Conservation (phyloP, 2,329 filamentous ascomycete genomes). For the Monosporascus sp. region DNA sequence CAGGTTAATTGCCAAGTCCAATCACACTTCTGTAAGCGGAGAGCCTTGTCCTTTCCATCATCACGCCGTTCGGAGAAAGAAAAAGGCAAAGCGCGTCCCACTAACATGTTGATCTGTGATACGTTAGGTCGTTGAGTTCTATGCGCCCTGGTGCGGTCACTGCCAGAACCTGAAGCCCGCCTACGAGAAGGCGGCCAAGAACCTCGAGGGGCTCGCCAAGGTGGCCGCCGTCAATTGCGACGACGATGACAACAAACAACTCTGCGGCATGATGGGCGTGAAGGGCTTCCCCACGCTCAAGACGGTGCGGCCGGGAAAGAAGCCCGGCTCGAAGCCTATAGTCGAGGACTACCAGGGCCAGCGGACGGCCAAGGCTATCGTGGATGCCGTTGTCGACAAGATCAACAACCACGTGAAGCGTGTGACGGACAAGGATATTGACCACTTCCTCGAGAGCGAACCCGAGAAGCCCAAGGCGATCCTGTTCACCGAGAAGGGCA, state of each 20-base stretch:
- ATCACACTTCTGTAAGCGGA: slow-evolving; percentile 75
- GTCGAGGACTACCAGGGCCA: slow-evolving; percentile 89
- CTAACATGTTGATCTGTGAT: background rate
- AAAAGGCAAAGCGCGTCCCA: background rate
- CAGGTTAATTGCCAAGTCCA: slow-evolving; percentile 77
- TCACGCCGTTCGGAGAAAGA: too few relatives aligned
- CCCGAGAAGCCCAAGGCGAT: slow-evolving; percentile 76
- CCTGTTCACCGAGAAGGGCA: slow-evolving; percentile 89
- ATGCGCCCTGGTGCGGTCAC: slow-evolving; percentile 96
- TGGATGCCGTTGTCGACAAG: slow-evolving; percentile 76
- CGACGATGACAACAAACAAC: slow-evolving; percentile 82
- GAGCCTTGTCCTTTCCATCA: too few relatives aligned
- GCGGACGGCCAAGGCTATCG: slow-evolving; percentile 78
- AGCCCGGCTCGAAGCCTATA: slow-evolving; percentile 64
- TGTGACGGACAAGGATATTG: slow-evolving; percentile 72
- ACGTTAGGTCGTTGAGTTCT: slow-evolving; percentile 69
- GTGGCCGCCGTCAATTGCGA: slow-evolving; percentile 95
- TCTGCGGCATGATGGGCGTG: slow-evolving; percentile 81
- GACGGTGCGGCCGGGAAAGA: slow-evolving; percentile 81
- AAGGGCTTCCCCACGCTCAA: slow-evolving; percentile 96
- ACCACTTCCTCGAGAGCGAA: slow-evolving; percentile 63
- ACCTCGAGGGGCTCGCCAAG: slow-evolving; percentile 85
- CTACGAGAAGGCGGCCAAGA: slow-evolving; percentile 89
- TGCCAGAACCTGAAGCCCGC: slow-evolving; percentile 93
- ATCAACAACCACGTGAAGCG: slow-evolving; percentile 89